A percentile compares a stretch with the other conserved stretches of the same genome.
phyloP scores from a whole-genome alignment of 805 yeast species.

The Candida fluviatilis region DNA sequence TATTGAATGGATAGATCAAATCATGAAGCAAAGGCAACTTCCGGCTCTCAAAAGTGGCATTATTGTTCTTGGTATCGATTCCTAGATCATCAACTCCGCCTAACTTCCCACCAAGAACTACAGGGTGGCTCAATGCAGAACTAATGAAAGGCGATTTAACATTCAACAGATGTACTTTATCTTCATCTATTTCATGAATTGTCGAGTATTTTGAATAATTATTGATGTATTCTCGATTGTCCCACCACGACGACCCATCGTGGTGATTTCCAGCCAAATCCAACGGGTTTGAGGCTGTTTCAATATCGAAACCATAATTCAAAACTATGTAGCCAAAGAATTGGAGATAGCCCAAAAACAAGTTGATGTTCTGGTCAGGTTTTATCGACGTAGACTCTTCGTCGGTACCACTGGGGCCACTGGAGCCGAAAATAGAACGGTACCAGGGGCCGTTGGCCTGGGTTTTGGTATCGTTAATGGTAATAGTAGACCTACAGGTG shows the following conservation, averaged over 20 bases:
- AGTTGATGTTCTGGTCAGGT: too few relatives aligned
- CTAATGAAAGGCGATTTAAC: constrained; percentile 18
- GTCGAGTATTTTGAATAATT: constrained; percentile 19
- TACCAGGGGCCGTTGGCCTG: constrained; percentile 12
- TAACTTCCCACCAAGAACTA: constrained; percentile 28
- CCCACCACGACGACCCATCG: constrained; percentile 28
- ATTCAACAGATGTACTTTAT: constrained; percentile 8
- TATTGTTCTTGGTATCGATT: constrained; percentile 13
- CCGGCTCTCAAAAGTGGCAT: constrained; percentile 15
- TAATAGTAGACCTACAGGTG: neutral
- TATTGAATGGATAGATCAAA: constrained; percentile 27
- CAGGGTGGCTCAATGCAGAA: constrained; percentile 12
- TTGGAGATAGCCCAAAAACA: constrained; percentile 36
- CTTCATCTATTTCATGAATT: constrained; percentile 16
- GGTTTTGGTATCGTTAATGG: constrained; percentile 1
- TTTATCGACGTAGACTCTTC: too few relatives aligned
- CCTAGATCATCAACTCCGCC: constrained; percentile 35
- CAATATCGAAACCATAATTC: constrained; percentile 29
- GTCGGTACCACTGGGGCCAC: constrained; percentile 4
- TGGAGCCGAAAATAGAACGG: constrained; percentile 12
- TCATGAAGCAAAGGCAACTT: constrained; percentile 30
- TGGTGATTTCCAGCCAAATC: constrained; percentile 8
- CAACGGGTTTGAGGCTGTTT: constrained; percentile 8
- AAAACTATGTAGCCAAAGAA: constrained; percentile 36
- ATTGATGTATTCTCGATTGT: constrained; percentile 28